Percentiles rank a stretch among this genome's conserved stretches.
These are phyloP conservation scores for Porcisia deanei DNA, from an alignment of 208 protist species.

Conservation along the genomic window DNA sequence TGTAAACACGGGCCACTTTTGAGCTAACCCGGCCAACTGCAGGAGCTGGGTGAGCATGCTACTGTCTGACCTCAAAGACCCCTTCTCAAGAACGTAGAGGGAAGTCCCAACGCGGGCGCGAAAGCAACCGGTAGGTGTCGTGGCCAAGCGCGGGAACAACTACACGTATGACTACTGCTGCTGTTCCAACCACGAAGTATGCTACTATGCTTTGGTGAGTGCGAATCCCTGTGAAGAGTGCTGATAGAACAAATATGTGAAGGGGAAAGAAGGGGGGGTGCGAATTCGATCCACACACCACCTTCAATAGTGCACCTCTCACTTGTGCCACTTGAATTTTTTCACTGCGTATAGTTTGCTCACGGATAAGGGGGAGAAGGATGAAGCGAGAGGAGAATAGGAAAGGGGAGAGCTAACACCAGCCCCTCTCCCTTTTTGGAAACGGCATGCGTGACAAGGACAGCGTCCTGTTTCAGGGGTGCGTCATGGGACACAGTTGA, in stretches of 20 bases:
- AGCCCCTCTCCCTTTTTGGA: too few relatives aligned
- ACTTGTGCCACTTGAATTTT: neutral
- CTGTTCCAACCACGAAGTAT: neutral
- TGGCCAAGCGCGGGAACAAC: neutral
- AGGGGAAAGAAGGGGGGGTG: neutral
- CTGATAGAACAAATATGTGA: neutral
- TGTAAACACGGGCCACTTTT: conserved; percentile 52
- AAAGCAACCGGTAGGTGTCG: neutral
- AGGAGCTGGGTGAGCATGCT: conserved; percentile 37
- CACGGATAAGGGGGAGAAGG: neutral
- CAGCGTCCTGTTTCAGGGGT: neutral
- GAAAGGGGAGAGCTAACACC: neutral
- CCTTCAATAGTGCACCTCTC: neutral
- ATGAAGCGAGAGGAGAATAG: neutral
- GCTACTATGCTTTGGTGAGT: neutral
- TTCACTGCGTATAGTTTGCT: neutral
- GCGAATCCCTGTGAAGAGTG: neutral
- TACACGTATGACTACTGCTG: neutral
- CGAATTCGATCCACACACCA: neutral
- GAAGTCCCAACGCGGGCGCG: neutral
- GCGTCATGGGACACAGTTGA: neutral
- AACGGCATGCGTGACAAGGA: neutral
- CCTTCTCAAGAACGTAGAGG: neutral
- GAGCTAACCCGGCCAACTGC: conserved; percentile 42
- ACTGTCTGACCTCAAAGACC: neutral